phyloP scores from a whole-genome alignment of 331 rosid species.

The Quercus lobata region DNA sequence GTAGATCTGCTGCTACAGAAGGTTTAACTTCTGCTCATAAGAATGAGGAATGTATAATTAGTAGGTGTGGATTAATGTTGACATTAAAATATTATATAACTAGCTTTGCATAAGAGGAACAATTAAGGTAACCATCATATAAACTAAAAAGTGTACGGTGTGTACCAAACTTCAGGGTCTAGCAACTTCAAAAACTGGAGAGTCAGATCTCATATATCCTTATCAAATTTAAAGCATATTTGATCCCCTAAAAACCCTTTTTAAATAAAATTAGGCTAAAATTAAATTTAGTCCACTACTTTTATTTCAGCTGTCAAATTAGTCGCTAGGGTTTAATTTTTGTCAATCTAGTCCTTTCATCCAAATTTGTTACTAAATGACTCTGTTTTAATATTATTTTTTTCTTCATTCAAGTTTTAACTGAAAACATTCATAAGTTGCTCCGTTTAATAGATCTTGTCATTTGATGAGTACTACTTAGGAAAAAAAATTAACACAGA shows the following conservation, averaged over 20 bases:
- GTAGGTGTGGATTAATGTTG: not conserved
- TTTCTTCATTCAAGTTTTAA: no score
- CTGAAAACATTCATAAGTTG: no score
- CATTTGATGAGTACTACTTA: no score
- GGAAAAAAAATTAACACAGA: no score
- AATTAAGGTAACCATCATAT: not conserved
- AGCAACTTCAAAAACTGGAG: not conserved
- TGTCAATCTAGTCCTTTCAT: no score
- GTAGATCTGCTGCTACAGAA: constrained; percentile 9
- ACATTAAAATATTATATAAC: not conserved
- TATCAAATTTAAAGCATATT: not conserved
- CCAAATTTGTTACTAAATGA: no score
- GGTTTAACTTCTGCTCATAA: constrained; percentile 28
- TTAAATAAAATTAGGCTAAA: not conserved
- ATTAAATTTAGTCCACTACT: no score
- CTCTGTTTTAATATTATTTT: no score
- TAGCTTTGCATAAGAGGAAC: not conserved
- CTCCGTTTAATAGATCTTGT: no score
- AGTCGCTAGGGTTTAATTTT: no score
- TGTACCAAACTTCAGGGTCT: not conserved
- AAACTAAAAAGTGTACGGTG: not conserved
- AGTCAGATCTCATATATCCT: not conserved
- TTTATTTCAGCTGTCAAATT: no score
- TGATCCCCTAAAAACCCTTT: not conserved
- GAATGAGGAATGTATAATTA: constrained; percentile 7